phyloP scores from a whole-genome alignment of 2,329 filamentous ascomycete species.

The Fusarium odoratissimum region DNA sequence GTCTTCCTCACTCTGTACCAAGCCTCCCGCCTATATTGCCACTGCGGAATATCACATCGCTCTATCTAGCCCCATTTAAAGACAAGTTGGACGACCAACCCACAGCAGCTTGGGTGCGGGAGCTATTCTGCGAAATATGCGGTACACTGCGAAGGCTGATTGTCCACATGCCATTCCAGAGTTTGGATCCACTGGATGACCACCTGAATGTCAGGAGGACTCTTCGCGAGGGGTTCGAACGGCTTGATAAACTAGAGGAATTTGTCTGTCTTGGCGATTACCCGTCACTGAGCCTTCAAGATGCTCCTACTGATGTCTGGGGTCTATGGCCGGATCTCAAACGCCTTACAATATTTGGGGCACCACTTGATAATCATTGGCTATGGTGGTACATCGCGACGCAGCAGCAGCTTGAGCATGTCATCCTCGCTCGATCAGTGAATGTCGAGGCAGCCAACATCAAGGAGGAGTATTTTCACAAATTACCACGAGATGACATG shows the following conservation, averaged over 20 bases:
- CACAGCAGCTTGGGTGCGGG: constrained; percentile 54
- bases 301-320: constrained; percentile 55
- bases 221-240: constrained; percentile 58
- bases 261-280: constrained; percentile 61
- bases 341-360: constrained; percentile 58
- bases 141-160: constrained; percentile 57
- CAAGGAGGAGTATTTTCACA: constrained; percentile 57
- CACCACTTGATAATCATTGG: constrained; percentile 51
- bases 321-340: constrained; percentile 56
- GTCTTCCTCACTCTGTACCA: constrained; percentile 49
- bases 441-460: constrained; percentile 49
- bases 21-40: constrained; percentile 45
- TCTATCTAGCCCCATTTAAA: constrained; percentile 57
- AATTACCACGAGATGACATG: constrained; percentile 44
- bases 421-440: constrained; percentile 57
- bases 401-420: constrained; percentile 52
- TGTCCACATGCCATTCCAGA: constrained; percentile 61
- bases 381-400: constrained; percentile 55
- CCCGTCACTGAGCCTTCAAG: constrained; percentile 52
- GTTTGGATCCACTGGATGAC: constrained; percentile 56
- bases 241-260: constrained; percentile 58
- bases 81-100: constrained; percentile 53
- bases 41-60: constrained; percentile 52
- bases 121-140: constrained; percentile 56
- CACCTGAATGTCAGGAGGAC: constrained; percentile 53